Evolutionary conservation across 257 asterid species (phyloP).

Genomic region (Catharanthus roseus): DNA sequence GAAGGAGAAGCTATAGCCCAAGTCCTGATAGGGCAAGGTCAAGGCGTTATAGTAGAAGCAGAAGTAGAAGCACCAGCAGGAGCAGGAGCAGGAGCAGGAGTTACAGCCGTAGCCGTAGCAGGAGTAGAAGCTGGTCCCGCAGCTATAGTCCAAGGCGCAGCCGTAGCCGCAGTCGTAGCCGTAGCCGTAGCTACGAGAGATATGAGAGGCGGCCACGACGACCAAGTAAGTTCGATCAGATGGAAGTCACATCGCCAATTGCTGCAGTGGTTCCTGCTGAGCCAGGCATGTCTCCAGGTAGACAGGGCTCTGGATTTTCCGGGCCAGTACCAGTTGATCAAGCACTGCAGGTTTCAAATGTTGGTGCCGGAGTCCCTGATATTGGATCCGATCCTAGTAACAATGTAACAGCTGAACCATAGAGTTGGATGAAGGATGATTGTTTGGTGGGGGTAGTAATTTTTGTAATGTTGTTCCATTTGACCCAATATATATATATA

Average conservation of each 20-base stretch:
- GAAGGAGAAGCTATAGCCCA: constrained; percentile 61
- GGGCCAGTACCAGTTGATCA: constrained; percentile 25
- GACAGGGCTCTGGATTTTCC: constrained; percentile 25
- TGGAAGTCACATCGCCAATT: constrained; percentile 36
- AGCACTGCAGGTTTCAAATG: constrained; percentile 19
- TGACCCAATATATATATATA: too few relatives aligned
- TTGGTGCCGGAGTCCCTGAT: constrained; percentile 11
- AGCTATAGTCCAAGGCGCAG: constrained; percentile 45
- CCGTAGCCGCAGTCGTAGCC: constrained; percentile 39
- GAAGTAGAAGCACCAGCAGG: constrained; percentile 46
- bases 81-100: constrained; percentile 41
- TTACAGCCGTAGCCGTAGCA: constrained; percentile 37
- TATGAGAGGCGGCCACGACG: constrained; percentile 67
- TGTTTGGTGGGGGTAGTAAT: not conserved
- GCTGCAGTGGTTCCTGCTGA: constrained; percentile 5
- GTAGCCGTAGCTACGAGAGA: constrained; percentile 47
- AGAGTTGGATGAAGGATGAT: constrained; percentile 1
- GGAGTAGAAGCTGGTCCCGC: constrained; percentile 61
- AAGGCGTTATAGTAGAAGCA: constrained; percentile 57
- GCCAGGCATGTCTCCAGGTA: constrained; percentile 20
- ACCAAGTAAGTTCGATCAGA: constrained; percentile 60
- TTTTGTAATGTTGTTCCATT: not conserved
- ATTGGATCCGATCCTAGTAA: constrained; percentile 26
- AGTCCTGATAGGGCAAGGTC: constrained; percentile 81
- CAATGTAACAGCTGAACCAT: constrained; percentile 29